These are phyloP conservation scores for Fusarium sp. DNA, from an alignment of 2,329 filamentous ascomycete species.

Conservation along the genomic window DNA sequence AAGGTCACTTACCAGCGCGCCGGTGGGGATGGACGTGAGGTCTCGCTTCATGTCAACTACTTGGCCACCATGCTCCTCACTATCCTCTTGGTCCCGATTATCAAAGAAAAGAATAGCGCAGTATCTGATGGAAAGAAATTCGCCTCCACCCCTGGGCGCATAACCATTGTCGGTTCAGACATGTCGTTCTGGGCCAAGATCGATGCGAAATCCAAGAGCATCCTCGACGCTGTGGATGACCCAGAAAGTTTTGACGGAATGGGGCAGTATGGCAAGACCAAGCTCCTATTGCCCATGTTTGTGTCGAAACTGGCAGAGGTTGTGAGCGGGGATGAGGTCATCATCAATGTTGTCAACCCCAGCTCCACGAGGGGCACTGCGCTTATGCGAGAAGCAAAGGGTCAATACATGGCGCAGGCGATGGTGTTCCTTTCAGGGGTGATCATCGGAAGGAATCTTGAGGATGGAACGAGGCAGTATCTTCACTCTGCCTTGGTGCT, in stretches of 20 bases:
- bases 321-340: constrained; percentile 1
- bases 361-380: neutral
- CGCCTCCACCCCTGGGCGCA: constrained; percentile 37
- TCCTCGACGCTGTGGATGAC: constrained; percentile 2
- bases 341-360: constrained; percentile 4
- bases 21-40: neutral
- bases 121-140: constrained; percentile 33
- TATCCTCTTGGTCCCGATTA: neutral
- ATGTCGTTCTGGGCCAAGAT: constrained; percentile 38
- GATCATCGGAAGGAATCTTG: neutral
- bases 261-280: constrained; percentile 2
- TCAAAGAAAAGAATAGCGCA: constrained; percentile 1
- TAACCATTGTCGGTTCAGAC: constrained; percentile 51
- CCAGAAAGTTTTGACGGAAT: constrained; percentile 2
- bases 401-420: neutral
- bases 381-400: neutral
- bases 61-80: constrained; percentile 9
- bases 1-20: neutral
- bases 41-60: constrained; percentile 15
- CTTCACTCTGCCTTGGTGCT: constrained; percentile 10
- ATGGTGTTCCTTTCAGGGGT: neutral
- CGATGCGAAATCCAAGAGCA: constrained; percentile 16
- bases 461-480: constrained; percentile 1
- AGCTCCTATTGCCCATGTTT: constrained; percentile 8
- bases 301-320: constrained; percentile 13